Evolutionary conservation across 495 filamentous ascomycete genomes (phyloP).

Genomic region (Penicillium waksmanii): DNA sequence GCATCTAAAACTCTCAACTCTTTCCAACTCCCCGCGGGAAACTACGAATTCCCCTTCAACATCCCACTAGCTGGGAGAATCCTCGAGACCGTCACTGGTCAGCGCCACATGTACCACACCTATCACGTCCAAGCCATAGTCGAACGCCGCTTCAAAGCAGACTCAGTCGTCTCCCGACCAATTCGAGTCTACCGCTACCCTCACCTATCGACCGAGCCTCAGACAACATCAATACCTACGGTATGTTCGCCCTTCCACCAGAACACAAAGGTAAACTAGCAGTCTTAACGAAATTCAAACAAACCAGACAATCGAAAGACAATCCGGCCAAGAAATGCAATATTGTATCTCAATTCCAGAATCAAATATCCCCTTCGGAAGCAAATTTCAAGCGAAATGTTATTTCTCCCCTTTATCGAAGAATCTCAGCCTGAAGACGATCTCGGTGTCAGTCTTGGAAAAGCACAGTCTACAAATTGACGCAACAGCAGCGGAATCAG

Average conservation of each 20-base stretch:
- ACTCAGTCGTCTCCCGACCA: conserved; percentile 7
- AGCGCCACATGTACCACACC: conserved; percentile 25
- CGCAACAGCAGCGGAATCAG: conserved; percentile 28
- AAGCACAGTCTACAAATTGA: conserved; percentile 22
- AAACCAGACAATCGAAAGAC: conserved; percentile 11
- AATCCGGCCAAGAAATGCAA: conserved; percentile 17
- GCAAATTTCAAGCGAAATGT: conserved; percentile 21
- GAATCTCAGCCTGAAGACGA: conserved; percentile 4
- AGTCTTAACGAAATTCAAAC: background rate
- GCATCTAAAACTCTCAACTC: conserved; percentile 23
- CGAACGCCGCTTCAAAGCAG: conserved; percentile 8
- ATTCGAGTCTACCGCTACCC: conserved; percentile 18
- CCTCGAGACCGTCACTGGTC: conserved; percentile 23
- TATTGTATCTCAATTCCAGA: conserved; percentile 23
- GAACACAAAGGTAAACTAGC: background rate
- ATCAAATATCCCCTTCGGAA: conserved; percentile 22
- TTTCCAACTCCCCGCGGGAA: conserved; percentile 25
- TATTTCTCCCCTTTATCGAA: conserved; percentile 21
- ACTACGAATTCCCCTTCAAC: conserved; percentile 32
- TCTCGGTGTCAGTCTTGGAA: conserved; percentile 17
- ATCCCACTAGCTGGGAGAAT: conserved; percentile 20
- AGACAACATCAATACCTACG: conserved; percentile 4
- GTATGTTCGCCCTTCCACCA: conserved; percentile 3
- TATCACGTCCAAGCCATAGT: conserved; percentile 27
- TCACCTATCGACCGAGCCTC: conserved; percentile 9